These are phyloP conservation scores for Gastrodia elata DNA, from an alignment of 106 monocot species.

Conservation along the genomic window DNA sequence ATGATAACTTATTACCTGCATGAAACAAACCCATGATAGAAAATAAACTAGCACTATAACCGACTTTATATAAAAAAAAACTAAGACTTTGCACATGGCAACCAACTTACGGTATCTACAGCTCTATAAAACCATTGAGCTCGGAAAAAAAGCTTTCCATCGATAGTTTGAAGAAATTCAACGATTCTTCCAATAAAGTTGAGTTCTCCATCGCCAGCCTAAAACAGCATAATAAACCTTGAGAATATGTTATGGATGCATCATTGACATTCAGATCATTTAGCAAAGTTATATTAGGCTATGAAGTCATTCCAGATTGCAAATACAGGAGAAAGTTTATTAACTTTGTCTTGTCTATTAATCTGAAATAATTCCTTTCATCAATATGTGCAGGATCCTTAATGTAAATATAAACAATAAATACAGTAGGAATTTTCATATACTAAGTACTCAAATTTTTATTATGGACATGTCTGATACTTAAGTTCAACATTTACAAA, in stretches of 20 bases:
- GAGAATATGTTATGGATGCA: background rate
- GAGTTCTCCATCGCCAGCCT: slow-evolving; percentile 21
- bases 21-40: background rate
- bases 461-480: too few relatives aligned
- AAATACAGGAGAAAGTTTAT: too few relatives aligned
- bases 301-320: background rate
- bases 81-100: background rate
- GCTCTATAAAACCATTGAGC: slow-evolving; percentile 28
- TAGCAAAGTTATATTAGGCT: background rate
- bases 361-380: too few relatives aligned
- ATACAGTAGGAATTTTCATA: too few relatives aligned
- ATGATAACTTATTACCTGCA: slow-evolving; percentile 23
- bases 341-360: too few relatives aligned
- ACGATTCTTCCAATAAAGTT: slow-evolving; percentile 28
- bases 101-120: slow-evolving; percentile 25
- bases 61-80: background rate
- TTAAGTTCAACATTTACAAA: too few relatives aligned
- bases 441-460: too few relatives aligned
- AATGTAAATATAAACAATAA: too few relatives aligned
- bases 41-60: background rate
- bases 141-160: slow-evolving; percentile 20
- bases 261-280: background rate
- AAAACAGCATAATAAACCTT: background rate
- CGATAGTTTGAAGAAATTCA: slow-evolving; percentile 19
- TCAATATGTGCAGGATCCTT: too few relatives aligned